A percentile compares a stretch with the other conserved stretches of the same genome.
Conservation (phyloP, 2,329 filamentous ascomycete genomes). For the Cyphellophora attinorum region DNA sequence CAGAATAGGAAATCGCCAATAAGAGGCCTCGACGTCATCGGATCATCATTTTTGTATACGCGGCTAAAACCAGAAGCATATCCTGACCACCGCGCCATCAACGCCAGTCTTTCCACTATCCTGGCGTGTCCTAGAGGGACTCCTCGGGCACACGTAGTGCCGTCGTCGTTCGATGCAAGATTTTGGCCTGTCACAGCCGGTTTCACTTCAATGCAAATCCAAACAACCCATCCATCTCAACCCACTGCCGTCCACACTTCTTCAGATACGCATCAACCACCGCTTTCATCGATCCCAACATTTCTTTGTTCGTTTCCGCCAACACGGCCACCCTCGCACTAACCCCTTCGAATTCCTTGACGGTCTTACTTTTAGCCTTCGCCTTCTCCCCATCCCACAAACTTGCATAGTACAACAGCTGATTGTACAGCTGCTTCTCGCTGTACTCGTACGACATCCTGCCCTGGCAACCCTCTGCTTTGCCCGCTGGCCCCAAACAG, state of each 20-base stretch:
- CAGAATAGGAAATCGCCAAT: too few species aligned
- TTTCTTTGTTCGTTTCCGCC: slow-evolving; percentile 69
- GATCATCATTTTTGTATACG: too few species aligned
- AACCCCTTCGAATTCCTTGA: slow-evolving; percentile 43
- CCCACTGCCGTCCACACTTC: slow-evolving; percentile 85
- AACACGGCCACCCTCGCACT: slow-evolving; percentile 60
- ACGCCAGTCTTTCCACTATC: too few species aligned
- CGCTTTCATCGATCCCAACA: slow-evolving; percentile 66
- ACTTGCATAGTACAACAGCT: slow-evolving; percentile 75
- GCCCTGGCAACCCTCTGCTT: slow-evolving; percentile 74
- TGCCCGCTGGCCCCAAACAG: slow-evolving; percentile 77
- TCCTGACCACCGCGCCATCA: too few species aligned
- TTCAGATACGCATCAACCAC: slow-evolving; percentile 77
- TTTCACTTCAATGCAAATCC: slow-evolving; percentile 36
- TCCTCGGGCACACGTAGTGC: too few species aligned
- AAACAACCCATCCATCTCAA: slow-evolving; percentile 86
- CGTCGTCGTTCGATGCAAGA: too few species aligned
- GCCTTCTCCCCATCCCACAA: slow-evolving; percentile 88
- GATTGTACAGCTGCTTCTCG: slow-evolving; percentile 90
- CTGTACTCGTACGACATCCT: slow-evolving; percentile 80
- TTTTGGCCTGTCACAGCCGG: too few species aligned
- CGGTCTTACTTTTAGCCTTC: slow-evolving; percentile 40
- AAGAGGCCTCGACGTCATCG: too few species aligned
- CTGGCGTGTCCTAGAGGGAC: too few species aligned
- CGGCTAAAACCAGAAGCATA: too few species aligned